Conservation (phyloP, 805 yeast species). For the Lachancea kluyveri region DNA sequence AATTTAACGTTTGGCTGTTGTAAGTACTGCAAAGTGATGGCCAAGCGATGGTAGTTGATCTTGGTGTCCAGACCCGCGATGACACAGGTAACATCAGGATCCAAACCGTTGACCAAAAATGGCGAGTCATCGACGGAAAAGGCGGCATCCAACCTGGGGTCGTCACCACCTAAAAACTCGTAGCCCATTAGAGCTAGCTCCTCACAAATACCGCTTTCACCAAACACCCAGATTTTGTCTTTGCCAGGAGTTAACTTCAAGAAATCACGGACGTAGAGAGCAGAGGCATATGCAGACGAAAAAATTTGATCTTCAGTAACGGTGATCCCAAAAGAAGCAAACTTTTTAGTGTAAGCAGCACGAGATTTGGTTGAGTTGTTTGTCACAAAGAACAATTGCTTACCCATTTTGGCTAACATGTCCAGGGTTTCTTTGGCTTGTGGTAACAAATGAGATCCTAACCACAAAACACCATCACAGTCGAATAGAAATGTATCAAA, state of each 20-base stretch:
- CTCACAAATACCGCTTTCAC: conserved; percentile 78
- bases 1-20: conserved; percentile 56
- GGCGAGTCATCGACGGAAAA: conserved; percentile 53
- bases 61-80: conserved; percentile 78
- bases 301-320: conserved; percentile 65
- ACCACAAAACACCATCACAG: conserved; percentile 97
- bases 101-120: conserved; percentile 44
- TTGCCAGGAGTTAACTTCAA: conserved; percentile 63
- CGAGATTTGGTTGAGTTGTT: conserved; percentile 94
- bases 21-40: conserved; percentile 77
- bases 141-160: conserved; percentile 47
- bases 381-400: conserved; percentile 82
- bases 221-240: conserved; percentile 80
- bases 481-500: conserved; percentile 90
- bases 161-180: conserved; percentile 76
- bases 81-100: conserved; percentile 77
- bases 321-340: conserved; percentile 45
- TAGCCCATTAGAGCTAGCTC: conserved; percentile 76
- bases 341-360: conserved; percentile 66
- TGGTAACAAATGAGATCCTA: conserved; percentile 78
- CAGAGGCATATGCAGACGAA: conserved; percentile 88
- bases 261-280: conserved; percentile 75
- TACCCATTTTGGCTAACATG: conserved; percentile 45
- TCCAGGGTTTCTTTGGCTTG: conserved; percentile 68
- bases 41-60: conserved; percentile 75